Percentiles rank a stretch among this genome's conserved stretches.
These are phyloP conservation scores for Barnettozyma sp. DNA, from an alignment of 805 yeast genomes.

Conservation along the genomic window DNA sequence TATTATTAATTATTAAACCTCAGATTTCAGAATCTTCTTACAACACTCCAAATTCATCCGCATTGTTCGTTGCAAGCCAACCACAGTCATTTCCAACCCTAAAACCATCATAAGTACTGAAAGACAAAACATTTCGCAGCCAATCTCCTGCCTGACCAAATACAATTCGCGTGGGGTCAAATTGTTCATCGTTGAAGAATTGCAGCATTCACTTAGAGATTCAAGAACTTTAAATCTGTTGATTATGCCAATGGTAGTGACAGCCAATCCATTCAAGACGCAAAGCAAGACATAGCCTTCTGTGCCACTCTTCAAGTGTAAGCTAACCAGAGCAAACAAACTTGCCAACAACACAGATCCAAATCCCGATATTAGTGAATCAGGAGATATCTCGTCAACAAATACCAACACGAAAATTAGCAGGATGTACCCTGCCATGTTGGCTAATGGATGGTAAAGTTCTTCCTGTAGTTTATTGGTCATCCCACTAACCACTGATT, in stretches of 20 bases:
- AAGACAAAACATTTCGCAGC: constrained; percentile 6
- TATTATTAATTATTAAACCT: background rate
- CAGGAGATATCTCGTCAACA: constrained; percentile 4
- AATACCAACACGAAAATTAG: background rate
- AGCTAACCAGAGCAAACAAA: constrained; percentile 5
- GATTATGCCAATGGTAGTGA: constrained; percentile 4
- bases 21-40: background rate
- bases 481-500: background rate
- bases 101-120: constrained; percentile 5
- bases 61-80: constrained; percentile 3
- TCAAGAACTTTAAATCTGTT: background rate
- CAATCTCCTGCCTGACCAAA: constrained; percentile 3
- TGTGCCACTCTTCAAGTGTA: background rate
- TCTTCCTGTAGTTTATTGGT: constrained; percentile 2
- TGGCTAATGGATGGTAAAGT: constrained; percentile 1
- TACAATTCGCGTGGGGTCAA: background rate
- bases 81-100: constrained; percentile 1
- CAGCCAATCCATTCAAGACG: constrained; percentile 5
- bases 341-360: constrained; percentile 6
- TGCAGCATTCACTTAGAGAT: background rate
- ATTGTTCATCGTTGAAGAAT: background rate
- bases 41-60: constrained; percentile 1
- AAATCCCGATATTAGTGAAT: constrained; percentile 1
- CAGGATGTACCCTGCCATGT: background rate
- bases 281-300: background rate